Evolutionary conservation across 2,329 filamentous ascomycete genomes (phyloP), one percentile per base, ranked within the genome.

Genomic region (Fusarium poae): DNA sequence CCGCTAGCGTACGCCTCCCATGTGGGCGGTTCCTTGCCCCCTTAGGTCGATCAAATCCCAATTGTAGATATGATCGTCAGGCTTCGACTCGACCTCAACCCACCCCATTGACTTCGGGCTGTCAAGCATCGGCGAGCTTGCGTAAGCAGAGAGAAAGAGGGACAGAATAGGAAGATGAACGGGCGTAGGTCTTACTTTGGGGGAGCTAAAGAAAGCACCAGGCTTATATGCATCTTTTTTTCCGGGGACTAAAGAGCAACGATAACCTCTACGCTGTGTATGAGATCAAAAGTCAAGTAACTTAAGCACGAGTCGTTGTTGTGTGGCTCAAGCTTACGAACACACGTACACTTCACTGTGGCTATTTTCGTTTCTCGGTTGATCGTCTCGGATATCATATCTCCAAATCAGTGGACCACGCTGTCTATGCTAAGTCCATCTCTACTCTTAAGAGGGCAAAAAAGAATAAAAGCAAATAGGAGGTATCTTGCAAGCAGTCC

Each of bases 1-100:
- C 71, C 71, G 67, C 68, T 73, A 74, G 71, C 59, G 72, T 62
- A 60, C 46, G 61, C 55, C 42, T 64, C 54, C 64, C 72, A 68
- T 73, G 63, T 72, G 67, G 62, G 62, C 71, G 64, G 62, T 66
- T 70, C 68, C 64, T 73, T 66, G 52, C 63, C 55, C 66, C 42
- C 57, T 20, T 42, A 45, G 62, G 61, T 63, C 58, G 57, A 67
- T 68, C 65, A 57, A 48, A 48, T 43, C 27, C 56, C 50, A 29
- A 54, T 52, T 54, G 44, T 43, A 57, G 56, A 37, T 39, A 60
- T 48, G 46, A 65, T 65, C 46, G 39, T 53, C 56, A 48, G 48
- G 45, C 61, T 65, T 53, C 46, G n/a, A 51, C 20, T 65, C 11
- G 23, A 65, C 54, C 32, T 53, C 52, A 62, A 56, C 54, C 61